phyloP scores from a whole-genome alignment of 2,329 filamentous ascomycete genomes.

The Microdochium trichocladiopsis region DNA sequence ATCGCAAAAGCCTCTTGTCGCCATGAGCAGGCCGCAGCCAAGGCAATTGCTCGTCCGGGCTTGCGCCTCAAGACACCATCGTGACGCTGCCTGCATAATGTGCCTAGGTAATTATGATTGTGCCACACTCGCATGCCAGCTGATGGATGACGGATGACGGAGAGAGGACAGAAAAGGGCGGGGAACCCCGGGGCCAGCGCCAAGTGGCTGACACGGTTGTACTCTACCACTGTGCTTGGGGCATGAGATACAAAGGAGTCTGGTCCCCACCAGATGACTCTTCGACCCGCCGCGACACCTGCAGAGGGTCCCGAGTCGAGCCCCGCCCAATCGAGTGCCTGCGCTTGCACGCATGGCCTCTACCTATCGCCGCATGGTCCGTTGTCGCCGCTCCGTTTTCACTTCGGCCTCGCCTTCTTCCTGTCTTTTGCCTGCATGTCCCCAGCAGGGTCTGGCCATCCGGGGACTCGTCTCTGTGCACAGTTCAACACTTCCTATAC shows the following conservation, averaged over 20 bases:
- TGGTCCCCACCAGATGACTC: background rate
- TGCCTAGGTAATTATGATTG: too few relatives aligned
- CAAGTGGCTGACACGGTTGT: background rate
- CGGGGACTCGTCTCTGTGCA: background rate
- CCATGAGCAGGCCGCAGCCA: too few relatives aligned
- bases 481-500: background rate
- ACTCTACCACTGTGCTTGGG: background rate
- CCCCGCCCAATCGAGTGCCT: slow-evolving; percentile 1
- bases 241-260: background rate
- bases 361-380: slow-evolving; percentile 1
- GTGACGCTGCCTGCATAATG: too few relatives aligned
- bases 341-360: background rate
- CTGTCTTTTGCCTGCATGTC: background rate
- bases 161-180: background rate
- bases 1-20: too few relatives aligned
- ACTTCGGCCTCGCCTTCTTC: background rate
- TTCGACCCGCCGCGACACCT: background rate
- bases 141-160: background rate
- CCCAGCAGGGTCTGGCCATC: background rate
- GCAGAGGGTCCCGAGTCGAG: background rate
- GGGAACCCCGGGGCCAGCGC: background rate
- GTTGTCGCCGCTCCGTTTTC: background rate
- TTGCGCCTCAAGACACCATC: too few relatives aligned
- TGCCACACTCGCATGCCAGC: background rate
- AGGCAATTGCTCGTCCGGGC: too few relatives aligned